phyloP scores from a whole-genome alignment of 78 protist genomes.

The Tieghemostelium lacteum region DNA sequence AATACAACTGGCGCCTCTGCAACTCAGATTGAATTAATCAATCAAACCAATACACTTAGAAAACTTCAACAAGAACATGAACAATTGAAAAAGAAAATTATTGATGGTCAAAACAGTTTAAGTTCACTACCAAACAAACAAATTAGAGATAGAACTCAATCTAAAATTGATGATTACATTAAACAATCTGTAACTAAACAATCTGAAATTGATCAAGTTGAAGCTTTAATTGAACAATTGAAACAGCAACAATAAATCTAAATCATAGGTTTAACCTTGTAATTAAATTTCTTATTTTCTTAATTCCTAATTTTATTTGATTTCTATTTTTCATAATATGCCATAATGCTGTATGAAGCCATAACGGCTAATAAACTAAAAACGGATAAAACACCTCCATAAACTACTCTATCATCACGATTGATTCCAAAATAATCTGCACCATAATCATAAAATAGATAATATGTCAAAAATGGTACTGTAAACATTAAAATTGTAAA shows the following conservation, averaged over 20 bases:
- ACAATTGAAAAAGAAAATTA: slow-evolving; percentile 6
- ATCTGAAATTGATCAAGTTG: slow-evolving; percentile 32
- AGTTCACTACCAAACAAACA: slow-evolving; percentile 24
- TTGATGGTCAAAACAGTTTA: neutral
- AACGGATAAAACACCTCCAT: slow-evolving; percentile 47
- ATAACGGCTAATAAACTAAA: slow-evolving; percentile 20
- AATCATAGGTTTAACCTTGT: neutral
- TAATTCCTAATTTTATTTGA: neutral
- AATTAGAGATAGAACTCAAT: slow-evolving; percentile 21
- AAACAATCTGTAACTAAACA: neutral
- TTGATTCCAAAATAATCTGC: slow-evolving; percentile 45
- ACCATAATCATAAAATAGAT: neutral
- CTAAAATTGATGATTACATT: neutral
- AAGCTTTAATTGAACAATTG: neutral
- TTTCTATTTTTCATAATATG: slow-evolving; percentile 43
- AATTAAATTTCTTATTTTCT: neutral
- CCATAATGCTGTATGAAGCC: slow-evolving; percentile 58
- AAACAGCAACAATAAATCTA: neutral
- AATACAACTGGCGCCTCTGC: neutral
- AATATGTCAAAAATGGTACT: slow-evolving; percentile 25
- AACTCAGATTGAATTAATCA: neutral
- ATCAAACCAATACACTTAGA: slow-evolving; percentile 6
- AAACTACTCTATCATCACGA: slow-evolving; percentile 44
- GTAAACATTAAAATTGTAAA: slow-evolving; percentile 51
- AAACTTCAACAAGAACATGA: slow-evolving; percentile 63